Percentiles rank a stretch among this genome's conserved stretches.
phyloP scores from a whole-genome alignment of 345 rosid species.

The Streptanthus diversifolius region DNA sequence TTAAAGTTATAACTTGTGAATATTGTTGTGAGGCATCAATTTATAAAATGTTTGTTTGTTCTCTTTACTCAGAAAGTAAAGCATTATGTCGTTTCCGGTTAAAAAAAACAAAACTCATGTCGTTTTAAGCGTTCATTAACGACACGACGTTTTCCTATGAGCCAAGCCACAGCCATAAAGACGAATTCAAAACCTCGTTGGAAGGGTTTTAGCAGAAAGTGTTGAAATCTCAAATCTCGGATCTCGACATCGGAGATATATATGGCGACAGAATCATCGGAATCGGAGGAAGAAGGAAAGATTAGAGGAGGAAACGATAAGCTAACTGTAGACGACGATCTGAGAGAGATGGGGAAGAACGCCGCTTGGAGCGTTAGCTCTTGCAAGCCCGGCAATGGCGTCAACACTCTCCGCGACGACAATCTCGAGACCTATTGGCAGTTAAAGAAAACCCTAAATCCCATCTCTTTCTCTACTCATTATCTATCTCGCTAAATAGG shows the following conservation, averaged over 20 bases:
- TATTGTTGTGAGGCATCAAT: no score
- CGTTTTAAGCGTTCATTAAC: not conserved
- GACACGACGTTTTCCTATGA: constrained; percentile 1
- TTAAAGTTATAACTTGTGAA: no score
- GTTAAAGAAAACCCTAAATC: constrained; percentile 31
- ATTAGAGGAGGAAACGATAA: constrained; percentile 61
- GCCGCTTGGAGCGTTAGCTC: constrained; percentile 99
- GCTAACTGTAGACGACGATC: constrained; percentile 66
- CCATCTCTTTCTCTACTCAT: not conserved
- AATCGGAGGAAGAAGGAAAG: constrained; percentile 89
- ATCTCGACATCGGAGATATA: not conserved
- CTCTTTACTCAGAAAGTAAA: not conserved
- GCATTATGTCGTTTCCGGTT: not conserved
- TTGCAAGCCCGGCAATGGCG: constrained; percentile 90
- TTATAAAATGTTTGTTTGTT: no score
- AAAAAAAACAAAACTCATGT: not conserved
- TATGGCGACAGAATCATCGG: constrained; percentile 89
- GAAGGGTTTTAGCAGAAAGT: constrained; percentile 18
- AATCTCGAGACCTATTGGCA: constrained; percentile 93
- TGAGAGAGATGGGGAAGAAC: constrained; percentile 82
- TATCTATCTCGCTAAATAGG: not conserved
- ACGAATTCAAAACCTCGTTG: constrained; percentile 25
- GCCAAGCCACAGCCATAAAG: not conserved
- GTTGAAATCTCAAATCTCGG: not conserved
- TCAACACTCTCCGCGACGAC: constrained; percentile 81